A percentile compares a stretch with the other conserved stretches of the same genome.
Conservation (phyloP, 805 yeast genomes). For the Peterozyma xylosa region DNA sequence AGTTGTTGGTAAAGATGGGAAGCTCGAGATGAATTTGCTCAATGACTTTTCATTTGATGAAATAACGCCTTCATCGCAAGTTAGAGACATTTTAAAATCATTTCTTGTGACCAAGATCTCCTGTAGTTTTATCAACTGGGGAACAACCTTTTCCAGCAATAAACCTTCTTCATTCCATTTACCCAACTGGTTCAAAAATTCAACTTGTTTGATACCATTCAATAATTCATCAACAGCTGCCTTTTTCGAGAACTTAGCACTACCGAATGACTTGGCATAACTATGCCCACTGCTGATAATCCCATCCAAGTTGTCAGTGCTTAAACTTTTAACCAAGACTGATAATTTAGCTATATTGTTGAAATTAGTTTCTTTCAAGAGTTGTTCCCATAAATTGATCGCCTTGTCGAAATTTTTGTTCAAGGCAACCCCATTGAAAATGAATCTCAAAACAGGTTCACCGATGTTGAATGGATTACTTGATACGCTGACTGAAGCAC, state of each 20-base stretch:
- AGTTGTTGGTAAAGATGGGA: not conserved
- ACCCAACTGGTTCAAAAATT: constrained; percentile 57
- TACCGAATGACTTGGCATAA: constrained; percentile 65
- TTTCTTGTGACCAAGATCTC: constrained; percentile 31
- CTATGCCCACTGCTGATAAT: constrained; percentile 87
- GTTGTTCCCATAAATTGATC: constrained; percentile 58
- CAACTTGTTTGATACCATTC: constrained; percentile 72
- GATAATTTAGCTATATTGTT: constrained; percentile 59
- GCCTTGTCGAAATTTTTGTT: constrained; percentile 54
- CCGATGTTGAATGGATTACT: constrained; percentile 44
- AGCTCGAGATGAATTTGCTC: constrained; percentile 19
- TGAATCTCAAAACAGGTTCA: constrained; percentile 44
- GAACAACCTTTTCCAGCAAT: constrained; percentile 52
- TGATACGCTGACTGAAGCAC: constrained; percentile 50
- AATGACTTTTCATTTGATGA: constrained; percentile 27
- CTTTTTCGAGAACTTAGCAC: constrained; percentile 53
- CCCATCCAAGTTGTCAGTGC: constrained; percentile 68
- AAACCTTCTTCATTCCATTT: constrained; percentile 40
- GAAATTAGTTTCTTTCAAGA: constrained; percentile 66
- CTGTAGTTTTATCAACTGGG: constrained; percentile 50
- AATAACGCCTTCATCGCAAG: constrained; percentile 44
- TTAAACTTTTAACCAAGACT: constrained; percentile 63
- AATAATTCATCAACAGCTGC: constrained; percentile 56
- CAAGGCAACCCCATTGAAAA: constrained; percentile 62
- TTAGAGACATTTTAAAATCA: constrained; percentile 44